These are phyloP conservation scores for Ophiostoma sp. DNA, from an alignment of 2,329 filamentous ascomycete species.

Conservation along the genomic window DNA sequence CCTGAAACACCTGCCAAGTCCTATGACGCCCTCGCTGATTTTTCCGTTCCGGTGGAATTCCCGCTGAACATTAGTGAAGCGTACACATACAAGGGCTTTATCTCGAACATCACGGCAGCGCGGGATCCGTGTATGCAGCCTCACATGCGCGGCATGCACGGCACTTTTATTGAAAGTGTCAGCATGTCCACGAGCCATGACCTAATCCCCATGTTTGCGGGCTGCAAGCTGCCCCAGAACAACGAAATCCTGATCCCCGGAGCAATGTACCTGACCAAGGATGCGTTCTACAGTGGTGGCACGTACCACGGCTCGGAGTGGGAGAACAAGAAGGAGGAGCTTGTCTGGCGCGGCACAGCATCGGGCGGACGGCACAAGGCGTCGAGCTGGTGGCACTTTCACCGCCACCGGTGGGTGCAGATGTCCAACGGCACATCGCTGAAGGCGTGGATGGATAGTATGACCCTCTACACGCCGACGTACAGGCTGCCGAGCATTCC, in stretches of 20 bases:
- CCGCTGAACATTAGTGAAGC: conserved; percentile 21
- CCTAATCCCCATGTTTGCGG: conserved; percentile 54
- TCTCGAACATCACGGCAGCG: conserved; percentile 52
- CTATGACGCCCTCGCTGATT: conserved; percentile 36
- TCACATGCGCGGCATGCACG: conserved; percentile 42
- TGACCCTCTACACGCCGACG: conserved; percentile 38
- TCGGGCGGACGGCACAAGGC: conserved; percentile 51
- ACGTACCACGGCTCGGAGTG: conserved; percentile 51
- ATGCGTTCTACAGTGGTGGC: conserved; percentile 55
- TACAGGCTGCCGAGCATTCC: conserved; percentile 43
- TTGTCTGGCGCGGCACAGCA: conserved; percentile 61
- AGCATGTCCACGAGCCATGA: conserved; percentile 46
- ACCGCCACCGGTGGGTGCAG: conserved; percentile 64
- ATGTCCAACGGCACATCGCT: conserved; percentile 62
- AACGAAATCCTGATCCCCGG: conserved; percentile 58
- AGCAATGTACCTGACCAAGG: conserved; percentile 57
- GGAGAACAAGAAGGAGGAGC: conserved; percentile 50
- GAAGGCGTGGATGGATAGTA: conserved; percentile 40
- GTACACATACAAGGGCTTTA: conserved; percentile 40
- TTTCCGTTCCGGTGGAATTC: conserved; percentile 28
- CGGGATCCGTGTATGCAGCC: conserved; percentile 53
- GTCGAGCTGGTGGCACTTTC: conserved; percentile 63
- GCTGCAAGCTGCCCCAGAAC: conserved; percentile 55
- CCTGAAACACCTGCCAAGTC: conserved; percentile 46
- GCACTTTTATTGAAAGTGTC: conserved; percentile 49